phyloP scores from a whole-genome alignment of 1,284 basidiomycete genomes.

The Volvariella surrecta region DNA sequence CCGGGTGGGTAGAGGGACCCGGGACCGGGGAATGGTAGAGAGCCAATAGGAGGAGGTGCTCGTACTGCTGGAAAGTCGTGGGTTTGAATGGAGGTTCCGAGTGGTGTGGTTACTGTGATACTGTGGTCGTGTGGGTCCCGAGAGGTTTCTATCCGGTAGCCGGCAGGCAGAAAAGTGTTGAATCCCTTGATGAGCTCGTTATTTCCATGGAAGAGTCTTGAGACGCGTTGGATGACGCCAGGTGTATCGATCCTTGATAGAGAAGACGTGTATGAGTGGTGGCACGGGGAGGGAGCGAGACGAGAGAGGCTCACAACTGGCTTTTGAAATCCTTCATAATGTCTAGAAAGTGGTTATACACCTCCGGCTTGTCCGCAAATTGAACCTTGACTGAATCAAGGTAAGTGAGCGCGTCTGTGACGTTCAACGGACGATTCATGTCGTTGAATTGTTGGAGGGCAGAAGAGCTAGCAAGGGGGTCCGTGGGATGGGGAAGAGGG shows the following conservation, averaged over 20 bases:
- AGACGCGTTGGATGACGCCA: slow-evolving; percentile 96
- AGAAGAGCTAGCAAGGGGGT: slow-evolving; percentile 9
- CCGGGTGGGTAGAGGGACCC: slow-evolving; percentile 8
- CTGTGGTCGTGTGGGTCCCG: slow-evolving; percentile 69
- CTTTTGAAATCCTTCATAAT: slow-evolving; percentile 99
- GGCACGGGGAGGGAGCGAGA: slow-evolving; percentile 3
- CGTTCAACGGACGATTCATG: slow-evolving; percentile 52
- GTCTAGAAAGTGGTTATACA: slow-evolving; percentile 96
- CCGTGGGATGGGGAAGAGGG: slow-evolving; percentile 21
- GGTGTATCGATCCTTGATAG: slow-evolving; percentile 88
- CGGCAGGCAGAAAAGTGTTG: slow-evolving; percentile 96
- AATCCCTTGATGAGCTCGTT: slow-evolving; percentile 94
- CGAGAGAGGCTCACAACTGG: slow-evolving; percentile 63
- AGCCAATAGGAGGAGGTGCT: slow-evolving; percentile 15
- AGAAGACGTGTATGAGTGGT: slow-evolving; percentile 7
- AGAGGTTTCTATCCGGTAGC: slow-evolving; percentile 94
- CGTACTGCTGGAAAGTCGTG: slow-evolving; percentile 26
- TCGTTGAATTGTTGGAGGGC: slow-evolving; percentile 21
- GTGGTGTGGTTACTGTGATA: slow-evolving; percentile 94
- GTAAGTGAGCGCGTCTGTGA: slow-evolving; percentile 94
- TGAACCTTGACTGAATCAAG: slow-evolving; percentile 94
- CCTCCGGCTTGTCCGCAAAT: slow-evolving; percentile 89
- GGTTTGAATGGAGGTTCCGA: slow-evolving; percentile 70
- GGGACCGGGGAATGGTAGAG: slow-evolving; percentile 10
- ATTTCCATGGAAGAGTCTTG: slow-evolving; percentile 91